These are phyloP conservation scores for Eremothecium cymbalariae DNA, from an alignment of 1,139 yeast genomes.

Conservation along the genomic window DNA sequence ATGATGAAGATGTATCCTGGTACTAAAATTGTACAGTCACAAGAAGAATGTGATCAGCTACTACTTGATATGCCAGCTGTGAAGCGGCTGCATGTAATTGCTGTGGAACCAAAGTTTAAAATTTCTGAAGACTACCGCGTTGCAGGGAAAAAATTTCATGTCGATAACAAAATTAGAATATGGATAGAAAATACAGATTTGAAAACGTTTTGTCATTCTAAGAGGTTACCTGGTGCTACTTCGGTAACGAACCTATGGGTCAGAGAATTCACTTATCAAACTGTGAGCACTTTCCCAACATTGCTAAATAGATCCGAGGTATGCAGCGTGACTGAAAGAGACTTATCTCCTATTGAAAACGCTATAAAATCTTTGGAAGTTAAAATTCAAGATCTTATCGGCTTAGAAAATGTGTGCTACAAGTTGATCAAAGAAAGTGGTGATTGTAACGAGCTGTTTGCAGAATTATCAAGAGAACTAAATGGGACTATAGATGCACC, in stretches of 20 bases:
- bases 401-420: conserved; percentile 56
- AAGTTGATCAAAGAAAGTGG: conserved; percentile 49
- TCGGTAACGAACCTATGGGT: conserved; percentile 79
- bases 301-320: conserved; percentile 80
- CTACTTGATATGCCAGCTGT: conserved; percentile 53
- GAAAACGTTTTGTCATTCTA: conserved; percentile 58
- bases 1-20: conserved; percentile 73
- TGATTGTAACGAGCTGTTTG: conserved; percentile 44
- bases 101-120: conserved; percentile 63
- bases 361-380: conserved; percentile 61
- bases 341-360: conserved; percentile 77
- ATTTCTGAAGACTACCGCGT: conserved; percentile 35
- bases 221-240: conserved; percentile 68
- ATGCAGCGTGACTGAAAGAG: conserved; percentile 42
- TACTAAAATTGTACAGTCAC: conserved; percentile 62
- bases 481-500: conserved; percentile 91
- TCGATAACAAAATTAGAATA: conserved; percentile 41
- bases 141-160: conserved; percentile 15
- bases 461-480: conserved; percentile 66
- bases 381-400: conserved; percentile 66
- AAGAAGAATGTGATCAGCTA: conserved; percentile 50
- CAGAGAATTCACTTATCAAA: conserved; percentile 74
- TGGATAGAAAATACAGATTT: conserved; percentile 67
- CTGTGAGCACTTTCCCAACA: conserved; percentile 75
- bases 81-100: conserved; percentile 60